phyloP scores from a whole-genome alignment of 2,329 filamentous ascomycete species.

The Pseudopyricularia javanii region DNA sequence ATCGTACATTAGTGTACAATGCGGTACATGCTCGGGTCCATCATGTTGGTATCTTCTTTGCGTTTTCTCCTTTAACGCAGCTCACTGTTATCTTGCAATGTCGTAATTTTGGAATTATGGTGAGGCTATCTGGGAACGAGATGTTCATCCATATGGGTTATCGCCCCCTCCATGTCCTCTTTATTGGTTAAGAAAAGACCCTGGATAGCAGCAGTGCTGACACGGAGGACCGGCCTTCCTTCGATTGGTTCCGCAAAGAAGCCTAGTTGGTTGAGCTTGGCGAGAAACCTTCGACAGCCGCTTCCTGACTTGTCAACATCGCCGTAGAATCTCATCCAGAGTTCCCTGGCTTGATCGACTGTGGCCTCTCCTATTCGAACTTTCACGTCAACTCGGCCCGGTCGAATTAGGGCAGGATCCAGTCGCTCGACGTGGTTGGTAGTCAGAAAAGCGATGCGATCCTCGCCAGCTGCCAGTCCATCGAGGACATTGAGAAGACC shows the following conservation, averaged over 20 bases:
- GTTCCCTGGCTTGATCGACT: conserved; percentile 66
- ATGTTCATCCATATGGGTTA: conserved; percentile 32
- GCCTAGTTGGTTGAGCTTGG: conserved; percentile 55
- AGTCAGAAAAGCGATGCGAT: conserved; percentile 85
- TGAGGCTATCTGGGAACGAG: neutral
- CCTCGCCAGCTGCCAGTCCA: conserved; percentile 87
- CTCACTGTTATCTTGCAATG: neutral
- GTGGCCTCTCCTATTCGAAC: conserved; percentile 82
- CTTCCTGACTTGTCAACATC: conserved; percentile 57
- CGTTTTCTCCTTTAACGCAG: neutral
- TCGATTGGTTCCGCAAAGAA: conserved; percentile 45
- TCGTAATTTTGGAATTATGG: neutral
- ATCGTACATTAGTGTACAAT: no score
- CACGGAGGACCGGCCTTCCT: conserved; percentile 27
- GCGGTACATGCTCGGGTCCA: no score
- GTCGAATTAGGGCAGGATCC: conserved; percentile 78
- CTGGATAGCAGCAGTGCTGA: conserved; percentile 86
- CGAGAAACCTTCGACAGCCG: conserved; percentile 57
- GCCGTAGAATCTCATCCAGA: conserved; percentile 94
- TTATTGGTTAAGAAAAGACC: conserved; percentile 95
- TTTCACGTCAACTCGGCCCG: conserved; percentile 88
- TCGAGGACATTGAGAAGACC: conserved; percentile 78
- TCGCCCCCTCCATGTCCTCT: conserved; percentile 75
- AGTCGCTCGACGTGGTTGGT: conserved; percentile 88
- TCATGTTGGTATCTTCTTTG: no score